Conservation (phyloP, 768 basidiomycete species). For the Rickenella mellea region DNA sequence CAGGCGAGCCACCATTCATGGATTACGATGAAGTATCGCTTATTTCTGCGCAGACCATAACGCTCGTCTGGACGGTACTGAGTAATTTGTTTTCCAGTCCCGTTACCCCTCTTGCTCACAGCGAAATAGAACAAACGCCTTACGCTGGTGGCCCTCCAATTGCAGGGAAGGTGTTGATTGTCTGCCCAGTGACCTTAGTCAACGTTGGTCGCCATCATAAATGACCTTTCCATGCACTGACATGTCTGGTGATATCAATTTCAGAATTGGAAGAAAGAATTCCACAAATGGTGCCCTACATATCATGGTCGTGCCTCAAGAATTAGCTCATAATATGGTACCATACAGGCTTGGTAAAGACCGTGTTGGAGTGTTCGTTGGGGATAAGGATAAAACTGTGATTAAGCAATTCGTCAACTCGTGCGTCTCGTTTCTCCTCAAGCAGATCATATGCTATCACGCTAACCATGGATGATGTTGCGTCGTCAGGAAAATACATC, state of each 20-base stretch:
- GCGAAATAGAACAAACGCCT: slow-evolving; percentile 66
- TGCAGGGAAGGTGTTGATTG: slow-evolving; percentile 80
- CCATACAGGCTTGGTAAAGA: slow-evolving; percentile 41
- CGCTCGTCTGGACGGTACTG: slow-evolving; percentile 87
- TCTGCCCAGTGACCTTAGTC: slow-evolving; percentile 87
- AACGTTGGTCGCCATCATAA: slow-evolving; percentile 41
- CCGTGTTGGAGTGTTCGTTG: slow-evolving; percentile 47
- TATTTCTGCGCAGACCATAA: slow-evolving; percentile 55
- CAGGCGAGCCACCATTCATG: slow-evolving; percentile 42
- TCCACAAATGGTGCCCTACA: slow-evolving; percentile 92
- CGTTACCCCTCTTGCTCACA: background rate
- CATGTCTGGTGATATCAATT: slow-evolving; percentile 2
- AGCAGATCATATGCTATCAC: background rate
- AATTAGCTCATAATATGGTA: background rate
- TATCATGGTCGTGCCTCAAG: slow-evolving; percentile 23
- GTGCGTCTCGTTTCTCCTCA: slow-evolving; percentile 31
- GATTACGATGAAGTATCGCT: background rate
- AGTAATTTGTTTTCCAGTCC: slow-evolving; percentile 34
- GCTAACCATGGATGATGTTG: background rate
- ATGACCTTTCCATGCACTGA: background rate
- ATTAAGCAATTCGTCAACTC: slow-evolving; percentile 69
- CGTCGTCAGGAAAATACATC: slow-evolving; percentile 50
- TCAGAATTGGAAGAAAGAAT: slow-evolving; percentile 93
- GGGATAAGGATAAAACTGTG: slow-evolving; percentile 43
- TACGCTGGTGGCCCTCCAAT: slow-evolving; percentile 47